phyloP scores from a whole-genome alignment of 805 yeast genomes.

The Phaffomyces thermotolerans region DNA sequence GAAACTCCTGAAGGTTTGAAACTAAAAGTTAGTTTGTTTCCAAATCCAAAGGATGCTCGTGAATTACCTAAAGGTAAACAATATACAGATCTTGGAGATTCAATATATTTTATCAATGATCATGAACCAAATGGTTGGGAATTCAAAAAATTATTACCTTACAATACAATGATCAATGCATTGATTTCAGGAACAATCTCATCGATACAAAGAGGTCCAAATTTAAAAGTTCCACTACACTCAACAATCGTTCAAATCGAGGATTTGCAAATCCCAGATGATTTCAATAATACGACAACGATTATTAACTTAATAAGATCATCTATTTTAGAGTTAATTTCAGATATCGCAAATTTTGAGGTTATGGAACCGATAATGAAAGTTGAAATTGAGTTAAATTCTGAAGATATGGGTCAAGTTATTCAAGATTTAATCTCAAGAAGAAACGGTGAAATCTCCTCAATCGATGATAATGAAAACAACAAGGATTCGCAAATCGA shows the following conservation, averaged over 20 bases:
- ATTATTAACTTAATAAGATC: conserved; percentile 41
- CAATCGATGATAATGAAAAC: conserved; percentile 58
- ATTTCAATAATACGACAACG: conserved; percentile 30
- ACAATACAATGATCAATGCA: conserved; percentile 40
- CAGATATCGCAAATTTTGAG: conserved; percentile 30
- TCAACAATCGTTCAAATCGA: conserved; percentile 48
- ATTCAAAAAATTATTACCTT: conserved; percentile 40
- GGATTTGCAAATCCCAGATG: conserved; percentile 47
- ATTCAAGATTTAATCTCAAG: conserved; percentile 77
- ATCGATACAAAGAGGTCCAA: conserved; percentile 61
- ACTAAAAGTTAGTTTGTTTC: conserved; percentile 27
- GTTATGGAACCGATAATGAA: conserved; percentile 87
- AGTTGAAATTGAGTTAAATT: conserved; percentile 56
- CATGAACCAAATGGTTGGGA: conserved; percentile 22
- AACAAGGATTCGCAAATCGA: conserved; percentile 33
- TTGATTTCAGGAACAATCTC: conserved; percentile 53
- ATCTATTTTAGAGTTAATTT: conserved; percentile 35
- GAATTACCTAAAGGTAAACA: conserved; percentile 21
- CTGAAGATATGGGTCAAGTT: conserved; percentile 73
- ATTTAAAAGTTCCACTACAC: conserved; percentile 44
- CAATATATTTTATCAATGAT: conserved; percentile 28
- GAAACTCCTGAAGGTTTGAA: conserved; percentile 21
- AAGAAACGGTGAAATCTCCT: conserved; percentile 65
- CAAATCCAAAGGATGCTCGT: conserved; percentile 22
- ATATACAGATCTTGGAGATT: conserved; percentile 26